Conservation (phyloP, 1,284 basidiomycete genomes). For the Fomitopsis betulina region DNA sequence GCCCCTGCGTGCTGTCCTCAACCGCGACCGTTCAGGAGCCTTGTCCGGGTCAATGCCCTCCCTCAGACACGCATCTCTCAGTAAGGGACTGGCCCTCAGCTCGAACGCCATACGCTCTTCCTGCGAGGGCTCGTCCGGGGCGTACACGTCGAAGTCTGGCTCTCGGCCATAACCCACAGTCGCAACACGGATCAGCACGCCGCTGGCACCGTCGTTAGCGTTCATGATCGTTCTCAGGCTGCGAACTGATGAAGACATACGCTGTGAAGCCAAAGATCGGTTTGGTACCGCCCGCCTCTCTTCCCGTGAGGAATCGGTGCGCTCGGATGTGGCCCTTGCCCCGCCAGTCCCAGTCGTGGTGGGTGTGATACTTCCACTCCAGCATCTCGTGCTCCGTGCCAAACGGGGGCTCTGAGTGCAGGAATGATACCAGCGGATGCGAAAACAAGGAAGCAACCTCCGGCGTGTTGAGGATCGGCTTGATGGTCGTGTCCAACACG, state of each 20-base stretch:
- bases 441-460: conserved; percentile 82
- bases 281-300: conserved; percentile 76
- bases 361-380: conserved; percentile 65
- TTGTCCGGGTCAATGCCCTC: conserved; percentile 39
- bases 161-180: conserved; percentile 56
- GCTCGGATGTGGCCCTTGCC: conserved; percentile 40
- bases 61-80: conserved; percentile 45
- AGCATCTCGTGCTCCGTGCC: conserved; percentile 49
- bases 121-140: conserved; percentile 49
- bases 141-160: conserved; percentile 61
- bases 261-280: conserved; percentile 82
- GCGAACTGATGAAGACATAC: conserved; percentile 37
- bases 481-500: conserved; percentile 66
- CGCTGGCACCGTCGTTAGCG: conserved; percentile 34
- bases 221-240: not conserved
- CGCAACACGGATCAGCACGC: conserved; percentile 69
- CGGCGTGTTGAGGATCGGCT: conserved; percentile 75
- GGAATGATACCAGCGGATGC: conserved; percentile 72
- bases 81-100: conserved; percentile 39
- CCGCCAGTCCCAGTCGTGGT: conserved; percentile 49
- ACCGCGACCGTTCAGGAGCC: conserved; percentile 14
- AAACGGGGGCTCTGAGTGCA: conserved; percentile 60
- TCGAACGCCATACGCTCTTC: conserved; percentile 59
- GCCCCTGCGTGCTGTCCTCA: not conserved
- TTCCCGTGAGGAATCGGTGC: conserved; percentile 78